Percentiles rank a stretch among this genome's conserved stretches.
Evolutionary conservation across 1,284 basidiomycete species (phyloP).

Genomic region (Chiua sp.): DNA sequence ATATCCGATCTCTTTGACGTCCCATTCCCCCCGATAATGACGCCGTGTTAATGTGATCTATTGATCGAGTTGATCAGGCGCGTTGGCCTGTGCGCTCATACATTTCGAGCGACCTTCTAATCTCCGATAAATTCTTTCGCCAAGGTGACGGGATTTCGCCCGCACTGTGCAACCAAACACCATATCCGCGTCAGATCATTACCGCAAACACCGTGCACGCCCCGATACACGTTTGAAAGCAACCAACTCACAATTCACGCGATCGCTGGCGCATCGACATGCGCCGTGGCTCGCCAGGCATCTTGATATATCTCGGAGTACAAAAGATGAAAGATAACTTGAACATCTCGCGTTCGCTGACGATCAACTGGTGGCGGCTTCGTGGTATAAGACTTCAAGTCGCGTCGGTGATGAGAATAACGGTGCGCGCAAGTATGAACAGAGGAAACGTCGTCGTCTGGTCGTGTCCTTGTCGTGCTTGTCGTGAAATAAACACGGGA

Average conservation of each 20-base stretch:
- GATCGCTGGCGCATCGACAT: constrained; percentile 28
- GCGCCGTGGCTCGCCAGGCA: constrained; percentile 32
- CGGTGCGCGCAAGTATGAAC: too few relatives aligned
- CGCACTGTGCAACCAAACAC: constrained; percentile 15
- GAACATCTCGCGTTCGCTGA: constrained; percentile 17
- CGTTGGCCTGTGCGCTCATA: constrained; percentile 20
- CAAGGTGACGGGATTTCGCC: constrained; percentile 36
- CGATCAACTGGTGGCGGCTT: too few relatives aligned
- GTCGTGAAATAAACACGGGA: too few relatives aligned
- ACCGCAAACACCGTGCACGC: too few relatives aligned
- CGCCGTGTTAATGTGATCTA: constrained; percentile 2
- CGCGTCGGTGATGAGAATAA: too few relatives aligned
- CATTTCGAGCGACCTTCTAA: constrained; percentile 37
- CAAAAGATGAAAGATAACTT: constrained; percentile 40
- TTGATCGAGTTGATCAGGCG: constrained; percentile 14
- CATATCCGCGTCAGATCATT: too few relatives aligned
- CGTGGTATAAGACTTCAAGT: too few relatives aligned
- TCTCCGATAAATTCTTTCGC: constrained; percentile 34
- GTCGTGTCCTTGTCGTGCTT: too few relatives aligned
- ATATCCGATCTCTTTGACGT: background rate
- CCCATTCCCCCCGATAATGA: background rate
- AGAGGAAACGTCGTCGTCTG: too few relatives aligned
- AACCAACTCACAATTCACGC: constrained; percentile 30
- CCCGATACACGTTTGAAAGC: too few relatives aligned
- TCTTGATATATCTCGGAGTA: constrained; percentile 37